Conservation (phyloP, 306 rosid genomes). For the Carpinus fangiana region DNA sequence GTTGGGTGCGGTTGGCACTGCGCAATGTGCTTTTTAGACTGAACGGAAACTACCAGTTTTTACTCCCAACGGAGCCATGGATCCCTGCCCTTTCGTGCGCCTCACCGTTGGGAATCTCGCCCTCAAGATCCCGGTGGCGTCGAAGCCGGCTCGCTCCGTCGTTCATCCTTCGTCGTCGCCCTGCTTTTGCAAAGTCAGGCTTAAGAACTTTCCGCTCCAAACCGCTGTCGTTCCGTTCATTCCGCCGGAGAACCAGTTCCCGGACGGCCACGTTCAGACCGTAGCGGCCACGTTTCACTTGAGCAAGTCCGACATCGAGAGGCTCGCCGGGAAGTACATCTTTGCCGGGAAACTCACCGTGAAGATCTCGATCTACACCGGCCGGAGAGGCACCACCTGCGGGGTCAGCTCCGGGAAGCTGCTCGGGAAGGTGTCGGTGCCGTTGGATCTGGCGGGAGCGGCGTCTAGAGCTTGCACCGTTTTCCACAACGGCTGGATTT, state of each 20-base stretch:
- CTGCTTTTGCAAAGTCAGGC: slow-evolving; percentile 68
- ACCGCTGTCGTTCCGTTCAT: slow-evolving; percentile 62
- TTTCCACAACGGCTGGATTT: slow-evolving; percentile 68
- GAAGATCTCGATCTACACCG: slow-evolving; percentile 61
- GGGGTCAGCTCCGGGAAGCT: slow-evolving; percentile 63
- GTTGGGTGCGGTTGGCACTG: too few relatives aligned
- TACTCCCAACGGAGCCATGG: slow-evolving; percentile 37
- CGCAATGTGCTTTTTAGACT: not conserved
- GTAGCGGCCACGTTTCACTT: slow-evolving; percentile 69
- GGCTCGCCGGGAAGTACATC: slow-evolving; percentile 40
- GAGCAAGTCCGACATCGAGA: slow-evolving; percentile 55
- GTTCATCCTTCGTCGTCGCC: slow-evolving; percentile 80
- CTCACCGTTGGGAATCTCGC: slow-evolving; percentile 69
- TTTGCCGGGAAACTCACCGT: slow-evolving; percentile 47
- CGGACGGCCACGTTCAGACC: slow-evolving; percentile 40
- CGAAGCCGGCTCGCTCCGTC: slow-evolving; percentile 66
- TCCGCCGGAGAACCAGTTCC: slow-evolving; percentile 39
- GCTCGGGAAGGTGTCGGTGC: slow-evolving; percentile 51
- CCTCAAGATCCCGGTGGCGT: slow-evolving; percentile 70
- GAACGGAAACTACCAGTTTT: not conserved
- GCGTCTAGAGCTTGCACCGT: slow-evolving; percentile 32
- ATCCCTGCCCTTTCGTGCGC: slow-evolving; percentile 78
- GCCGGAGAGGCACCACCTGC: slow-evolving; percentile 58
- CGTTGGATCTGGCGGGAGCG: slow-evolving; percentile 55
- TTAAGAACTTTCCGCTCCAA: slow-evolving; percentile 58